Base-by-base conservation (phyloP, 768 basidiomycete species). In the Russula abietina region DNA sequence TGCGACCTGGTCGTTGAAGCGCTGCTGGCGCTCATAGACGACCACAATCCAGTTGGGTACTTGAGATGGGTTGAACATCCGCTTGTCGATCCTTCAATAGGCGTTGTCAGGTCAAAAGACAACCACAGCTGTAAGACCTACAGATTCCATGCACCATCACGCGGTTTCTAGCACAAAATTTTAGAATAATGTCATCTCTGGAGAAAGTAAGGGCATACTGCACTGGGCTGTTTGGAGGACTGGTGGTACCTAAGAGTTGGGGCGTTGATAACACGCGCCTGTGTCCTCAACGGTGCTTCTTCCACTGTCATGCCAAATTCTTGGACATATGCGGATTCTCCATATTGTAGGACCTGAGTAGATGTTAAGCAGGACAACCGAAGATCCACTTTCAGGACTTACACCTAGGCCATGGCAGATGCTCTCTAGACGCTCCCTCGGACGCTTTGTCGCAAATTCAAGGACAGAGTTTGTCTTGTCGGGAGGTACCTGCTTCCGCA, bases 81-180 rank as follows among this genome's bases (percentile, higher is more conserved):
- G 78, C 66, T 88, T 88, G 66, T 89, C 86, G 2, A 89, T 78
- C 86, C 87, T 88, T 68, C 33, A 56, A n/a, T 51, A 43, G 45
- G 50, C 12, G 11, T 38, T 28, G 32, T 14, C 28, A 28, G 50
- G 16, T 14, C 7, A 39, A 5, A 38, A 11, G 19, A 12, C n/a
- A 24, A 38, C 3, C 14, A 33, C 3, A 9, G 16, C 9, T 38
- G 5, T 14, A 2, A 33, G 4, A 75, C 75, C 43, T 57, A 84
- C 90, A 91, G 88, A 61, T 91, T 92, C 90, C 90, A 92, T 0
- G 83, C 73, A 5, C 90, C 90, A 58, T 89, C 83, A 7, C 71
- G 75, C 0, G 88, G 89, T 39, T 70, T 72, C 86, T 88, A 63
- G 16, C 55, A 64, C 32, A 60, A 50, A 46, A 32, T 53, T 1